phyloP scores from a whole-genome alignment of 2,329 filamentous ascomycete species.

The Pleoardoris graminearum region DNA sequence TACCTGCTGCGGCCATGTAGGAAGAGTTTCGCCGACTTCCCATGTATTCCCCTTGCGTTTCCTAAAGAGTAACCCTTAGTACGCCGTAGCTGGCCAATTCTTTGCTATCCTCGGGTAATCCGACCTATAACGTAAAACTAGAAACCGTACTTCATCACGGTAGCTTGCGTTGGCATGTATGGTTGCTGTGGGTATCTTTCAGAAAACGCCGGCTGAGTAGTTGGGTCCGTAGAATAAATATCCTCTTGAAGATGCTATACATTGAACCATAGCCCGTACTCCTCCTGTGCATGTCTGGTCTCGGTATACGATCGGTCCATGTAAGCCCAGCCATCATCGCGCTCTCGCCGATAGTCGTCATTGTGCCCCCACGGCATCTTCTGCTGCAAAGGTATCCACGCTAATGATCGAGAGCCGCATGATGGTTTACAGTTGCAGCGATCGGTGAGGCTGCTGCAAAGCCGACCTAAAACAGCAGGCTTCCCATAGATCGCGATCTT shows the following conservation, averaged over 20 bases:
- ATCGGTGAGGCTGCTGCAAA: conserved; percentile 26
- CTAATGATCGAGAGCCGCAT: conserved; percentile 20
- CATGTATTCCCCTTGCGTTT: too few species aligned
- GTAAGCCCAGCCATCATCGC: conserved; percentile 20
- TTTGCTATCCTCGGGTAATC: too few species aligned
- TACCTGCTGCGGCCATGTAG: too few species aligned
- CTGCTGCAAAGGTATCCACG: conserved; percentile 7
- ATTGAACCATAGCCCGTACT: conserved; percentile 22
- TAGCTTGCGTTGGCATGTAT: too few species aligned
- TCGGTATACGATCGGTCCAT: conserved; percentile 13
- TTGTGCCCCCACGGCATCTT: background rate
- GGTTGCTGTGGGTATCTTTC: too few species aligned
- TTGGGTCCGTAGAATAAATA: background rate
- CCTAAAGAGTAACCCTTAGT: too few species aligned
- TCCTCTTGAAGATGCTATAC: conserved; percentile 1
- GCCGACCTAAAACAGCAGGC: conserved; percentile 21
- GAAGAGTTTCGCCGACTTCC: too few species aligned
- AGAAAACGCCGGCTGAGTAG: too few species aligned
- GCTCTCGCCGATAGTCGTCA: conserved; percentile 1
- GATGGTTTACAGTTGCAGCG: conserved; percentile 13
- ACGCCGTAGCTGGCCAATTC: too few species aligned
- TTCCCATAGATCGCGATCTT: conserved; percentile 25
- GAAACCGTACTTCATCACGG: too few species aligned
- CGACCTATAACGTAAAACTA: too few species aligned
- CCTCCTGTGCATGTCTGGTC: conserved; percentile 21